Base-by-base conservation (phyloP, 2,329 filamentous ascomycete species). In the Phoma sp. region DNA sequence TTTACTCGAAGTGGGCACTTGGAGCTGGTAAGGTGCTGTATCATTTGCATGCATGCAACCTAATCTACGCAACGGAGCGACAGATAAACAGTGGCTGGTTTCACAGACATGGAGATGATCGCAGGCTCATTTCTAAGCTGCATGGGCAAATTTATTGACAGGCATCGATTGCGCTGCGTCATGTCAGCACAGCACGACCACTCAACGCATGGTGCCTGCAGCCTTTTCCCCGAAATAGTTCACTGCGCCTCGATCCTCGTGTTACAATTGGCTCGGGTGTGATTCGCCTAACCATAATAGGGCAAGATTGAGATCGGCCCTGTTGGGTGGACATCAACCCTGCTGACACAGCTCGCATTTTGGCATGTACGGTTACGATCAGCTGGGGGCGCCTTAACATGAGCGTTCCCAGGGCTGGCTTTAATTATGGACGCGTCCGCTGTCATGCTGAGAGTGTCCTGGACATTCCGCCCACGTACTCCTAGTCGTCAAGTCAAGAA, bases 301-400 rank as follows among this genome's bases (percentile, higher is more conserved):
- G 39, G 4, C 4, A 42, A 43, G 39, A n/a, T 23, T 24, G 1
- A 7, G 6, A 18, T 43, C 33, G 37, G 14, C 40, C 13, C 14
- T 39, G 24, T 23, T 29, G 10, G 22, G 22, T 35, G n/a, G 39
- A 14, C 14, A 39, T 24, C 33, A 44, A 39, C 47, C 47, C 43
- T 33, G 39, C 36, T 50, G 35, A 44, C 47, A 50, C 33, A 44
- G 32, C 25, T 44, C 40, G 40, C 40, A 32, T 3, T n/a, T 44
- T 44, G 40, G 18, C 18, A 18, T 18, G 18, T 18, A 18, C 14
- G 37, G 47, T 44, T 27, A 40, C 11, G 36, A 23, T 32, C 18
- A 38, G 14, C 30, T 22, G 11, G 40, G 27, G 25, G 14, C 18
- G 47, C 40, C 47, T 50, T 32, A 44, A 39, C 4, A 1, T 44